Evolutionary conservation across 352 stramenopile species (phyloP), one percentile per base, ranked within the genome.

Genomic region (Elongisporangium anandrum): DNA sequence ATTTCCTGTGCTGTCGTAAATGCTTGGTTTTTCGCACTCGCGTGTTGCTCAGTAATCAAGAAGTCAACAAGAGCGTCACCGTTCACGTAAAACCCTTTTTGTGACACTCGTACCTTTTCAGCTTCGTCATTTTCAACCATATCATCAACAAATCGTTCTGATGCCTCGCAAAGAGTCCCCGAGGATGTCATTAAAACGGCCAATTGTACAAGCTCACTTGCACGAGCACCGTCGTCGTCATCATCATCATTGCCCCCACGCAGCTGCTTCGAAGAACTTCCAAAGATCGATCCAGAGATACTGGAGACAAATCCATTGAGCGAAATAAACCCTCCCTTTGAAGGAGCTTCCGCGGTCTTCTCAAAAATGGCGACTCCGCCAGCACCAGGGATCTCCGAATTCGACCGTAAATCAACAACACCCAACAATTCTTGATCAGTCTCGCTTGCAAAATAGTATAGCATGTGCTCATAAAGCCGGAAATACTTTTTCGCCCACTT

Each of bases 401-500:
- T 85, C 10, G 77, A 69, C 3, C 82, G 74, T 23, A 96, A 57
- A 63, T 96, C 85, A 39, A 96, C 85, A 53, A 96, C 85, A 51
- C 87, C 87, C 1, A 94, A 69, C 9, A 96, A 61, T 50, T 92
- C 85, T 62, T 95, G 84, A 45, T 96, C 87, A 0, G 74, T 79
- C 59, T 95, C 84, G n/a, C 76, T 90, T 17, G 79, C 73, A 55
- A 96, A 96, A 63, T 95, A 96, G 70, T 94, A 96, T 24, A 96
- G 57, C 82, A 94, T 94, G 60, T 91, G 77, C 50, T 92, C 84
- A 56, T 93, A 92, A 53, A 96, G 60, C 8, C 87, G 81, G 56
- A 96, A 96, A 60, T 95, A 96, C 57, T 87, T 87, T 57, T 90
- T 87, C 64, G 90, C 91, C 87, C 87, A 96, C 73, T 95, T 94